Conservation (phyloP, 2,329 filamentous ascomycete genomes). For the Leptographium flavum region DNA sequence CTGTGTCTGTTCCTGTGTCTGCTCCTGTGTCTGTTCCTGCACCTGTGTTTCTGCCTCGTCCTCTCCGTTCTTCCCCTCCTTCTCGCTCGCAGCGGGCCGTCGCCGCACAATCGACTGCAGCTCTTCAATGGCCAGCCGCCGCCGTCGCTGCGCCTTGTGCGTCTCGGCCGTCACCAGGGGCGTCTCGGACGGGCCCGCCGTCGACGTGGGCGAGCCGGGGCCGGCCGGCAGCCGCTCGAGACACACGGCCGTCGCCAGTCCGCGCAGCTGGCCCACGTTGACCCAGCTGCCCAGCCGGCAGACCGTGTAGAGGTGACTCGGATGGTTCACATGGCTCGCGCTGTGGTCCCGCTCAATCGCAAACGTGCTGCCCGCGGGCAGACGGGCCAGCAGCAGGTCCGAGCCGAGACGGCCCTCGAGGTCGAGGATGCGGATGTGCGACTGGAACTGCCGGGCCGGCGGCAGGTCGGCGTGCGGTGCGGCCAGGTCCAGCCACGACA, state of each 20-base stretch:
- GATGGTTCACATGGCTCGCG: slow-evolving; percentile 10
- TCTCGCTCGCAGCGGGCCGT: slow-evolving; percentile 20
- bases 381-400: slow-evolving; percentile 46
- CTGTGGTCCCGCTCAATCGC: slow-evolving; percentile 48
- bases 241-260: slow-evolving; percentile 33
- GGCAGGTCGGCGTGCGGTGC: slow-evolving; percentile 34
- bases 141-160: slow-evolving; percentile 37
- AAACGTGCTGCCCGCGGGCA: slow-evolving; percentile 31
- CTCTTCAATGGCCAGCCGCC: slow-evolving; percentile 46
- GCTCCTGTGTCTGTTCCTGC: background rate
- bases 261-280: slow-evolving; percentile 37
- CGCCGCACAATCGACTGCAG: slow-evolving; percentile 47
- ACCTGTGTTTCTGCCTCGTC: background rate
- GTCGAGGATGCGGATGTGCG: slow-evolving; percentile 48
- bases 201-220: slow-evolving; percentile 4
- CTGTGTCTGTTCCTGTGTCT: no score
- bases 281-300: slow-evolving; percentile 57
- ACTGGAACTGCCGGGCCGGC: slow-evolving; percentile 42
- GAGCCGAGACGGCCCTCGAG: slow-evolving; percentile 44
- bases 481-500: slow-evolving; percentile 47
- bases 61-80: background rate
- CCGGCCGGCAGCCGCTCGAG: slow-evolving; percentile 14
- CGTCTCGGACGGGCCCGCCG: background rate
- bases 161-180: slow-evolving; percentile 28
- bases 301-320: slow-evolving; percentile 47